Base-by-base conservation (phyloP, 768 basidiomycete species). In the Leccinum ochraceum region DNA sequence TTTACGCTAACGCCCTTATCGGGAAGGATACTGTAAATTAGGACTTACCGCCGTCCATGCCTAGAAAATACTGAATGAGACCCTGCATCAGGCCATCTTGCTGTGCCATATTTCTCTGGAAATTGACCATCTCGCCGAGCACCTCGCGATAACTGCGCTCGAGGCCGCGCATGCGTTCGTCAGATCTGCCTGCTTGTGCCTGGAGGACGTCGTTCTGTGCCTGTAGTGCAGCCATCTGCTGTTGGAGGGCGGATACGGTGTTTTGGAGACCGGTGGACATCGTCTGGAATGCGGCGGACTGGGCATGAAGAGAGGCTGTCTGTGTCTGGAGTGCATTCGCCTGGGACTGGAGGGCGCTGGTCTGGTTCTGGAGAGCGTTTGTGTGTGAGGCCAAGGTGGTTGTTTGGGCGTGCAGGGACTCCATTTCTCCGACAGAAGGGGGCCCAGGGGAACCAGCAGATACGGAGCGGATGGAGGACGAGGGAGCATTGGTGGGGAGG, bases 31-130 rank as follows among this genome's bases (percentile, higher is more conserved):
- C 58, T 8, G 20, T 42, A 48, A 59, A 9, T 22, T 7, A 36
- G 53, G 24, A 75, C 80, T 73, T 71, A 81, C 81, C 81, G 63
- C 79, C 80, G 76, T 92, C 91, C 63, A 83, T 76, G 65, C 88
- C 86, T 66, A 94, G 77, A 73, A 92, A 89, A 76, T 91, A 92
- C 60, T 88, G 86, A 66, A 95, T 87, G 61, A 94, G 70, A 66
- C 83, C 86, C 75, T 92, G 89, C 84, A 92, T 88, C 57, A 94
- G 72, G 46, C 84, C 85, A 66, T 95, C 94, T 78, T 94, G 92
- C 74, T 92, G 88, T 34, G 88, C 89, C 84, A 88, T 84, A 65
- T 84, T 85, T 61, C 83, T 76, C 74, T 89, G 88, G 70, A 88
- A 88, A 65, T 81, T 80, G 67, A 88, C 86, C 80, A 90, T 84